A percentile compares a stretch with the other conserved stretches of the same genome.
Conservation (phyloP, 2,329 filamentous ascomycete genomes). For the Botrytis galanthina region DNA sequence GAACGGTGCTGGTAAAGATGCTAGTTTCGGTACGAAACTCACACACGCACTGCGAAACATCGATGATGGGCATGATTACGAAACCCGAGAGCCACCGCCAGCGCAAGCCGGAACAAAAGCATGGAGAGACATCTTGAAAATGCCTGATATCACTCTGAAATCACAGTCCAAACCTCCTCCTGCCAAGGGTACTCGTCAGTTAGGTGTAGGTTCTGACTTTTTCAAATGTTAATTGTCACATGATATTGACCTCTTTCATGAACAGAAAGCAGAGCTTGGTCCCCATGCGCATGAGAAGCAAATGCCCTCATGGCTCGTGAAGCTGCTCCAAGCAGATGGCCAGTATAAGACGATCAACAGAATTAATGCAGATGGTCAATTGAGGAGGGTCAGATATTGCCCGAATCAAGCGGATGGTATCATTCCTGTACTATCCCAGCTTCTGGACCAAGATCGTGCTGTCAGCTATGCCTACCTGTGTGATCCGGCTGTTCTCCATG, state of each 20-base stretch:
- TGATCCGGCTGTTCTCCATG: constrained; percentile 69
- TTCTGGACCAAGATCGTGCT: constrained; percentile 62
- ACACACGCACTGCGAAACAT: constrained; percentile 29
- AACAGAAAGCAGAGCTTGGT: constrained; percentile 60
- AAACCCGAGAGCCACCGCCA: constrained; percentile 18
- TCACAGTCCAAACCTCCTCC: constrained; percentile 3
- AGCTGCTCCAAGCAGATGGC: constrained; percentile 58
- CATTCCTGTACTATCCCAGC: constrained; percentile 58
- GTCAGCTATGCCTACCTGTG: constrained; percentile 77
- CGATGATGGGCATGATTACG: constrained; percentile 22
- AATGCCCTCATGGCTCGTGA: constrained; percentile 69
- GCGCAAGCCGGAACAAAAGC: constrained; percentile 30
- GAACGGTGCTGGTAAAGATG: constrained; percentile 18
- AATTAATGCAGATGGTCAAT: constrained; percentile 44
- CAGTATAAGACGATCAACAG: constrained; percentile 54
- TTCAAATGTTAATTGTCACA: constrained; percentile 11
- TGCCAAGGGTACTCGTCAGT: constrained; percentile 25
- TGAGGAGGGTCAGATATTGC: constrained; percentile 43
- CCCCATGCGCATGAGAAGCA: constrained; percentile 69
- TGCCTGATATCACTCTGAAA: constrained; percentile 30
- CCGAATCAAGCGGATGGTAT: constrained; percentile 53
- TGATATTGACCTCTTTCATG: constrained; percentile 24
- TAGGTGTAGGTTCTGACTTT: constrained; percentile 38
- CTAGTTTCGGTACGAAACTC: constrained; percentile 20
- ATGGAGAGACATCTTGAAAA: constrained; percentile 39